Conservation (phyloP, 176 grass and related monocot species). For the Thalia dealbata region DNA sequence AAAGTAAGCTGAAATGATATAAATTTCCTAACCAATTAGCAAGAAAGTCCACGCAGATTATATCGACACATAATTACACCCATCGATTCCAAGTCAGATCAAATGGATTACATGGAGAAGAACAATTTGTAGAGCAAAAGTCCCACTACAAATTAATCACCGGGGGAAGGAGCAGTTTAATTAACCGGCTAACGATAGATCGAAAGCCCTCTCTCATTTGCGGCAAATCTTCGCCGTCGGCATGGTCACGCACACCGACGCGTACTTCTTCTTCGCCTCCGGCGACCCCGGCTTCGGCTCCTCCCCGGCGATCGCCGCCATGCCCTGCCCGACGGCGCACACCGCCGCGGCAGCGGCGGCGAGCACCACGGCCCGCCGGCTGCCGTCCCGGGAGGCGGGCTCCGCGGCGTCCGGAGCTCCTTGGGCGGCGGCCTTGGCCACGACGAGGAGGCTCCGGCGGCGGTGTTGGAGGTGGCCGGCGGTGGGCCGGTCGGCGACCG, state of each 20-base stretch:
- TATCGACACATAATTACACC: no score
- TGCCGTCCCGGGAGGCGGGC: neutral
- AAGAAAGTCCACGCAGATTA: no score
- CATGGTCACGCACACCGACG: constrained; percentile 21
- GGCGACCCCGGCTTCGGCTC: constrained; percentile 15
- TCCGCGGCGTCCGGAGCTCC: neutral
- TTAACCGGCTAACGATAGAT: no score
- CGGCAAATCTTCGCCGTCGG: constrained; percentile 19
- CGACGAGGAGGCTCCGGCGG: constrained; percentile 5
- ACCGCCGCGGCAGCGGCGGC: neutral
- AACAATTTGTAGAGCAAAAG: no score
- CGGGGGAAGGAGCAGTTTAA: no score
- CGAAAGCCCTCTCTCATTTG: neutral
- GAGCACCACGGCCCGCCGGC: constrained; percentile 4
- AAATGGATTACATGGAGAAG: no score
- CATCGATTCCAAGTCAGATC: no score
- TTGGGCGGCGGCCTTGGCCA: constrained; percentile 8
- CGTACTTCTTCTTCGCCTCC: constrained; percentile 18
- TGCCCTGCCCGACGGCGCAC: neutral
- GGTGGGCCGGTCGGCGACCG: neutral
- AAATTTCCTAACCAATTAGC: no score
- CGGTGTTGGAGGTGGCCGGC: neutral
- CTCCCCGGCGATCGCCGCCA: constrained; percentile 1
- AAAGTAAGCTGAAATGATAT: no score
- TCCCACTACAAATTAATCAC: no score